phyloP scores from a whole-genome alignment of 1,284 basidiomycete genomes.

The Calocybe gambosa region DNA sequence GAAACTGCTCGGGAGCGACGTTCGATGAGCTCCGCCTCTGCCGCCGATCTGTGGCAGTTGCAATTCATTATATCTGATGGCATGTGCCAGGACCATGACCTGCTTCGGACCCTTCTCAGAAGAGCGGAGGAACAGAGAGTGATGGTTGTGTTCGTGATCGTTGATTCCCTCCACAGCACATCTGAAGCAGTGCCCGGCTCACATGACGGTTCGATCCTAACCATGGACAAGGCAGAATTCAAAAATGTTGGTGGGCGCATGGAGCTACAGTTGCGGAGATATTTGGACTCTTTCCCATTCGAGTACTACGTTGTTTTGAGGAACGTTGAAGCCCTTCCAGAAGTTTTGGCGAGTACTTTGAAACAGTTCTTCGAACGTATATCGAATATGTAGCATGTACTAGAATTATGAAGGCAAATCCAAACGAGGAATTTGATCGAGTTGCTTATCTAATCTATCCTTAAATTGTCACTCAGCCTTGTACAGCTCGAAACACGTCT shows the following conservation, averaged over 20 bases:
- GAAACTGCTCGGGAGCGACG: constrained; percentile 69
- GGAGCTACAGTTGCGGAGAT: constrained; percentile 87
- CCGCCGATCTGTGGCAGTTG: constrained; percentile 92
- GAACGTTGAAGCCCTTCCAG: constrained; percentile 88
- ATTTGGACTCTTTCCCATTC: constrained; percentile 97
- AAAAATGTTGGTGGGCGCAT: constrained; percentile 79
- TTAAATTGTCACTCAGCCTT: too few relatives aligned
- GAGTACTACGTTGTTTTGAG: constrained; percentile 95
- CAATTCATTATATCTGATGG: constrained; percentile 99
- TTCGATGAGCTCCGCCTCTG: constrained; percentile 51
- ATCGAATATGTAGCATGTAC: constrained; percentile 51
- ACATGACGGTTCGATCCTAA: constrained; percentile 75
- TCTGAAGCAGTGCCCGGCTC: constrained; percentile 20
- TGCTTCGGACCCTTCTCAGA: constrained; percentile 74
- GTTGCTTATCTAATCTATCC: too few relatives aligned
- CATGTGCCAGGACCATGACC: constrained; percentile 94
- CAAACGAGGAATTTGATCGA: too few relatives aligned
- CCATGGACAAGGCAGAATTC: constrained; percentile 91
- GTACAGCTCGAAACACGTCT: background rate
- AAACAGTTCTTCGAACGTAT: constrained; percentile 88
- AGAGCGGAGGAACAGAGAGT: constrained; percentile 88
- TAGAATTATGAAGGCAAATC: background rate
- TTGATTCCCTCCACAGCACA: constrained; percentile 76
- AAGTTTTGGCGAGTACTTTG: constrained; percentile 86
- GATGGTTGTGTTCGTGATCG: constrained; percentile 95